phyloP scores from a whole-genome alignment of 768 basidiomycete species.

The Pisolithus orientalis region DNA sequence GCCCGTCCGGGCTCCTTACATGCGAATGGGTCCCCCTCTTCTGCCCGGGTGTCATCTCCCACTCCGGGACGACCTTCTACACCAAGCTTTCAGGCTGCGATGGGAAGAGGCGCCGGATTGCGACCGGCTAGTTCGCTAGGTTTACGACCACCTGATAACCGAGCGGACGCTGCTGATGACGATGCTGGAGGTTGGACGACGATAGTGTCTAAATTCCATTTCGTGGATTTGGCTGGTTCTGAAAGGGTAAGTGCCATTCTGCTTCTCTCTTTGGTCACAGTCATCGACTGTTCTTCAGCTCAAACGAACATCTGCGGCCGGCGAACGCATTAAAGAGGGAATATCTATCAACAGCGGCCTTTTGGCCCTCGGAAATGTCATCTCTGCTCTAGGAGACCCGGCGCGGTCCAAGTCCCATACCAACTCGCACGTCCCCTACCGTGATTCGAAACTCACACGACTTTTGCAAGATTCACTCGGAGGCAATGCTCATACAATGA shows the following conservation, averaged over 20 bases:
- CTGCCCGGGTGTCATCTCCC: slow-evolving; percentile 60
- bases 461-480: slow-evolving; percentile 77
- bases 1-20: slow-evolving; percentile 81
- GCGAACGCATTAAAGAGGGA: slow-evolving; percentile 97
- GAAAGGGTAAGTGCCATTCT: slow-evolving; percentile 62
- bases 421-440: slow-evolving; percentile 90
- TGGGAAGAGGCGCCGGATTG: slow-evolving; percentile 59
- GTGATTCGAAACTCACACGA: slow-evolving; percentile 96
- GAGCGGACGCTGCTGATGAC: slow-evolving; percentile 40
- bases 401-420: slow-evolving; percentile 78
- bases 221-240: slow-evolving; percentile 95
- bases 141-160: slow-evolving; percentile 46
- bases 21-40: slow-evolving; percentile 29
- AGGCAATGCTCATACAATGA: slow-evolving; percentile 95
- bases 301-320: slow-evolving; percentile 92
- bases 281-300: slow-evolving; percentile 44
- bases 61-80: slow-evolving; percentile 73
- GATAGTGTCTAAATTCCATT: slow-evolving; percentile 93
- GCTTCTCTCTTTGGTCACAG: background rate
- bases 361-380: slow-evolving; percentile 94
- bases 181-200: slow-evolving; percentile 82
- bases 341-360: slow-evolving; percentile 98
- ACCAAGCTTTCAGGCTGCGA: slow-evolving; percentile 71
- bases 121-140: slow-evolving; percentile 82
- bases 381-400: slow-evolving; percentile 95